Percentiles rank a stretch among this genome's conserved stretches.
Evolutionary conservation across 169 alveolate genomes (phyloP).

Genomic region (Theileria orientalis): DNA sequence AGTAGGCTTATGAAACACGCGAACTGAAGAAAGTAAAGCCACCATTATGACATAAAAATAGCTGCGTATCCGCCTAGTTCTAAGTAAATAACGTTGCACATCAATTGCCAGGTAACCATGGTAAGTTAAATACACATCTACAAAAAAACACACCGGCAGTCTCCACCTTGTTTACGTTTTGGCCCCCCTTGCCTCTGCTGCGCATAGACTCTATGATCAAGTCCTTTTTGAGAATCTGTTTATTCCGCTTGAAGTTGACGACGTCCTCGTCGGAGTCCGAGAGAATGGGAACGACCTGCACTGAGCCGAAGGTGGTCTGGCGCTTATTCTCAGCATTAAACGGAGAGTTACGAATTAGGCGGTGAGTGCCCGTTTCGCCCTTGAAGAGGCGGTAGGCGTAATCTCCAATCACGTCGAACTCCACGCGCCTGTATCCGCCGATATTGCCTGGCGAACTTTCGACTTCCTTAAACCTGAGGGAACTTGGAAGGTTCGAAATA

Average conservation of each 20-base stretch:
- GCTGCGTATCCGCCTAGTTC: not conserved
- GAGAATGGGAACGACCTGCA: constrained; percentile 74
- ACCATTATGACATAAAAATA: not conserved
- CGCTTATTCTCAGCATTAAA: constrained; percentile 66
- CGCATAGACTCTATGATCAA: constrained; percentile 86
- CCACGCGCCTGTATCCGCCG: constrained; percentile 69
- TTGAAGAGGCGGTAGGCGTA: constrained; percentile 72
- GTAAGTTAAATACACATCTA: no score
- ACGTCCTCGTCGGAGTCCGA: constrained; percentile 66
- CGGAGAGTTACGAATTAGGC: constrained; percentile 73
- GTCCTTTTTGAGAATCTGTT: constrained; percentile 78
- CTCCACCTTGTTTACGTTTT: constrained; percentile 92
- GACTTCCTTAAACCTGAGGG: constrained; percentile 45
- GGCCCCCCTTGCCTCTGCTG: constrained; percentile 94
- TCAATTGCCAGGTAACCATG: no score
- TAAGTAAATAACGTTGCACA: not conserved
- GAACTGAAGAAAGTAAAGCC: constrained; percentile 40
- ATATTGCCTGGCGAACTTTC: constrained; percentile 60
- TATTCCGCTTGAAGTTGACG: constrained; percentile 38
- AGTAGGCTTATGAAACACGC: constrained; percentile 91
- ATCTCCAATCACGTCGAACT: constrained; percentile 70
- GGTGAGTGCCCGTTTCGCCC: constrained; percentile 75
- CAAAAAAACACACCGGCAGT: constrained; percentile 77
- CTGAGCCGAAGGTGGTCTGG: constrained; percentile 74
- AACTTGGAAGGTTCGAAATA: constrained; percentile 15